Evolutionary conservation across 441 rosid species (phyloP), one percentile per base, ranked within the genome.

Genomic region (Jatropha podagrica): DNA sequence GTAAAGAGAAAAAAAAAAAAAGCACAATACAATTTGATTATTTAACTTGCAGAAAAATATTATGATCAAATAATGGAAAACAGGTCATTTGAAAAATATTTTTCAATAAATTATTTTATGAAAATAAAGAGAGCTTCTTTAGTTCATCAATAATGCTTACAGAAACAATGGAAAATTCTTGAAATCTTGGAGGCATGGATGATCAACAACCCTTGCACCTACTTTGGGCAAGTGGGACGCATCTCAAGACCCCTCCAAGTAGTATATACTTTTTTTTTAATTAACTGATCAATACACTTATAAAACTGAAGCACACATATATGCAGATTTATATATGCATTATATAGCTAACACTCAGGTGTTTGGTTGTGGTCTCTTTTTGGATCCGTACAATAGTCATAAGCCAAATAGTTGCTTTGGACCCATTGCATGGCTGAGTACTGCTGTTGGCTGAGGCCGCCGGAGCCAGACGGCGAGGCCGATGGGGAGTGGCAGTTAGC

Each of bases 311-410:
- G 10, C 69, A 65, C 51, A 37, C 12, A 56, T 2, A 23, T 27
- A 59, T 18, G 23, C 10, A 15, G 10, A 4, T 8, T 48, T 48
- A 54, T 54, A 48, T 17, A 54, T 54, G 1, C 4, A 54, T 17
- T 15, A 7, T 4, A n/a, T 18, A 59, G 14, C n/a, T 63, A 69
- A 75, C 99, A 95, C 84, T 95, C 98, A 0, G 99, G 98, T 4
- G 91, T 95, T 60, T 86, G 80, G 59, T 92, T 85, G 74, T 84
- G 97, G 74, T 95, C 96, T 65, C 99, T 88, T 38, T 80, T 90
- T 55, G 80, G 78, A 76, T 95, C 99, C 71, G 58, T 79, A 80
- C 98, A 95, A 68, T 95, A 95, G 79, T 95, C 79, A 70, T 95
- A 93, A 17, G 86, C 88, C 92, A 92, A 41, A 71, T 83, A 85